phyloP scores from a whole-genome alignment of 495 filamentous ascomycete species.

The Podospora appendiculata region DNA sequence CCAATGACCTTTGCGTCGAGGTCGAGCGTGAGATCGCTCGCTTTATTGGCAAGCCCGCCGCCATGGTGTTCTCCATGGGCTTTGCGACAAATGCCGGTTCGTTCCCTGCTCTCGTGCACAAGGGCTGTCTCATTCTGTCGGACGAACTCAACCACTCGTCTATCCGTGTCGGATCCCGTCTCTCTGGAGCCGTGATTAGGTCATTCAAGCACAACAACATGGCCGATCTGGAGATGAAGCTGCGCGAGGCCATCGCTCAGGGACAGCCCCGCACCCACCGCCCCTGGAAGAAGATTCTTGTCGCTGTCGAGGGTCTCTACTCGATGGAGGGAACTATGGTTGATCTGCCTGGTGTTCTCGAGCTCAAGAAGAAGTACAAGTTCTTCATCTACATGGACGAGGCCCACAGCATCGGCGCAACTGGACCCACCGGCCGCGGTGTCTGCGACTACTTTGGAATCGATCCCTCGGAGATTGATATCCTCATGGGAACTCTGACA shows the following conservation, averaged over 20 bases:
- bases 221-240: constrained; percentile 69
- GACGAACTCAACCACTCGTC: constrained; percentile 98
- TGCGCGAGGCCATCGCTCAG: constrained; percentile 89
- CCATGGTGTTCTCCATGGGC: constrained; percentile 98
- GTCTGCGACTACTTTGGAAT: constrained; percentile 97
- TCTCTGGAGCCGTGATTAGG: constrained; percentile 87
- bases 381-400: constrained; percentile 94
- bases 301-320: constrained; percentile 94
- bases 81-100: constrained; percentile 89
- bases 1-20: constrained; percentile 77
- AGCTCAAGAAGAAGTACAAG: constrained; percentile 89
- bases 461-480: constrained; percentile 80
- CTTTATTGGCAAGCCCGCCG: constrained; percentile 87
- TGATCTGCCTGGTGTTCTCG: constrained; percentile 79
- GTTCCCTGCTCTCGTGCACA: constrained; percentile 84
- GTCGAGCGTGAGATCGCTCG: constrained; percentile 82
- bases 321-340: constrained; percentile 99
- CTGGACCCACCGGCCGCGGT: constrained; percentile 80
- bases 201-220: constrained; percentile 99
- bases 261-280: constrained; percentile 94
- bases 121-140: constrained; percentile 87
- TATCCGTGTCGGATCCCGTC: constrained; percentile 87
- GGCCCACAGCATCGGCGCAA: constrained; percentile 91
- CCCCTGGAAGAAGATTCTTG: constrained; percentile 97
- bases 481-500: constrained; percentile 96